Base-by-base conservation (phyloP, 2,329 filamentous ascomycete genomes). In the Nemania abortiva region DNA sequence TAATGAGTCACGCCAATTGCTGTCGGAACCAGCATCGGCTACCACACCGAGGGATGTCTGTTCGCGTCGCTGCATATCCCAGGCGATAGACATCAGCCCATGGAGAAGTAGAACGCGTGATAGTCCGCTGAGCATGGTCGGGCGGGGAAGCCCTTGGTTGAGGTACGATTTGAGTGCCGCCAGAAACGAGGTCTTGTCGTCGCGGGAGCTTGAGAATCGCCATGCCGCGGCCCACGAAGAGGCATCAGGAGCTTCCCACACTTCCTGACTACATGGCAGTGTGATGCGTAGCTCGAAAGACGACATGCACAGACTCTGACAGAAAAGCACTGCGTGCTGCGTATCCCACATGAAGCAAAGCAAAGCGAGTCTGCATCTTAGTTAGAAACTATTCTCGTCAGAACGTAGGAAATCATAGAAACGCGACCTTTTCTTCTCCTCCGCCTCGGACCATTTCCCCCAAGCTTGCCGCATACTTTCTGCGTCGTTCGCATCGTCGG, bases 321-420 rank as follows among this genome's bases (percentile, higher is more conserved):
- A 90, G 75, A 90, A 90, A 0, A 90, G 80, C 0, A 90, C 87
- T 0, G 88, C 88, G 68, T 90, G 88, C 63, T 90, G 88, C 0
- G 87, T 89, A 71, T 90, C 89, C 89, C 88, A 90, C 81, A 90
- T 87, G 75, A 91, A 91, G 74, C 88, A 90, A 5, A 89, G 80
- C 47, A 90, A 82, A 0, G 88, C 87, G 6, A 75, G 61, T 50
- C 74, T 75, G 18, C 0, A 89, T 78, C 3, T n/a, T 9, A 22
- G 18, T 55, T 6, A 62, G 34, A 24, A 49, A 52, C 39, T 27
- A 2, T 10, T 47, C n/a, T 54, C 53, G 47, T 55, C 18, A 5
- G n/a, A 34, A 31, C 20, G 11, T 2, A 45, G 10, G 29, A 9
- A 5, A 34, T 1, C 15, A 20, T 5, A 13, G 11, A 29, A 47